Evolutionary conservation across 1,139 yeast genomes (phyloP).

Genomic region (Blastobotrys serpentis): DNA sequence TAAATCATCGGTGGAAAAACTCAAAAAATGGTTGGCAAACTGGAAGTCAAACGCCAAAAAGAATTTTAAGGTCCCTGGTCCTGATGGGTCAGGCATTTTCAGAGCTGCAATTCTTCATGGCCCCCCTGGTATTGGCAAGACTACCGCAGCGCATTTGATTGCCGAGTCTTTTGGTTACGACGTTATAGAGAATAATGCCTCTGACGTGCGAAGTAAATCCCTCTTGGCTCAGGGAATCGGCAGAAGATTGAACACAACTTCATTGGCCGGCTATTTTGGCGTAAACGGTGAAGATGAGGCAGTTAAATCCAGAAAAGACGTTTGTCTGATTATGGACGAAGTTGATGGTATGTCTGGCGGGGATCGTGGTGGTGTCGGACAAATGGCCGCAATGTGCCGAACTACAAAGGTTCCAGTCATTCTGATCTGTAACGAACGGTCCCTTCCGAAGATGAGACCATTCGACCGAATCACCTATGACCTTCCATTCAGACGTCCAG

Average conservation of each 20-base stretch:
- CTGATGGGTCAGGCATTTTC: conserved; percentile 57
- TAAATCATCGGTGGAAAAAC: conserved; percentile 65
- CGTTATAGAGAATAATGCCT: conserved; percentile 85
- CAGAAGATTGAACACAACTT: conserved; percentile 73
- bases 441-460: conserved; percentile 93
- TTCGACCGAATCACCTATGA: conserved; percentile 86
- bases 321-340: conserved; percentile 94
- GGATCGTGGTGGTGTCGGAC: conserved; percentile 98
- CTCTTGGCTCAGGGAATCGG: conserved; percentile 66
- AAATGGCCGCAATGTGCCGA: conserved; percentile 81
- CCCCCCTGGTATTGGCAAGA: conserved; percentile 97
- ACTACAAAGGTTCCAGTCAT: conserved; percentile 88
- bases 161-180: conserved; percentile 79
- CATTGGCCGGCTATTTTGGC: conserved; percentile 75
- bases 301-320: conserved; percentile 46
- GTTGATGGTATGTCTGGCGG: conserved; percentile 99
- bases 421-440: conserved; percentile 88
- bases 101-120: conserved; percentile 89
- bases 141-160: conserved; percentile 83
- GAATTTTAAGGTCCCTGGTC: conserved; percentile 56
- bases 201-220: conserved; percentile 86
- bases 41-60: conserved; percentile 64
- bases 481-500: conserved; percentile 84
- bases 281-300: conserved; percentile 33
- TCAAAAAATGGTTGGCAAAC: conserved; percentile 69